Percentiles rank a stretch among this genome's conserved stretches.
These are phyloP conservation scores for Dendrobium huoshanense DNA, from an alignment of 106 monocot genomes.

Conservation along the genomic window DNA sequence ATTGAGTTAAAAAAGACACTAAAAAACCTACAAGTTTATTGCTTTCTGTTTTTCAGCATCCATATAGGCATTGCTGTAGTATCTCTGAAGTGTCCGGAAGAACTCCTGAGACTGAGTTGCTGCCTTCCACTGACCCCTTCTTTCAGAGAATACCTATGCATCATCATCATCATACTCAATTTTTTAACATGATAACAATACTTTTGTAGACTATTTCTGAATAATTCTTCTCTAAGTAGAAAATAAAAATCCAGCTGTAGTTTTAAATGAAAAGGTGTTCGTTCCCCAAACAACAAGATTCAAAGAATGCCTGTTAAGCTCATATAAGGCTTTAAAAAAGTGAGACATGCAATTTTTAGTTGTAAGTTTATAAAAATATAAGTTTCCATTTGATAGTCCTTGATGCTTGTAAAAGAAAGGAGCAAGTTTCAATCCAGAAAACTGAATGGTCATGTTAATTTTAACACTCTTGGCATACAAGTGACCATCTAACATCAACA, in stretches of 20 bases:
- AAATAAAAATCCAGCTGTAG: background rate
- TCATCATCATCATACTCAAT: background rate
- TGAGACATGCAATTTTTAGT: background rate
- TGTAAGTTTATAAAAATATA: background rate
- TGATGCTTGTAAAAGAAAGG: background rate
- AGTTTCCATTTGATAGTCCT: background rate
- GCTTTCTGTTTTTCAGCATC: slow-evolving; percentile 95
- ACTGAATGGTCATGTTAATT: background rate
- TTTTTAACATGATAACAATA: background rate
- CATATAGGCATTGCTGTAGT: slow-evolving; percentile 88
- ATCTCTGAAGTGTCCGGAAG: slow-evolving; percentile 78
- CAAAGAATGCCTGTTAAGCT: background rate
- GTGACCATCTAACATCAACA: background rate
- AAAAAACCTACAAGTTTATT: slow-evolving; percentile 77
- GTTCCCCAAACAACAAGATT: background rate
- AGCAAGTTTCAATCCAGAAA: background rate
- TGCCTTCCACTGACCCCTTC: slow-evolving; percentile 96
- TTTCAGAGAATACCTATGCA: slow-evolving; percentile 83
- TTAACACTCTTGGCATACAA: slow-evolving; percentile 1
- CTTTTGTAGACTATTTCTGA: background rate
- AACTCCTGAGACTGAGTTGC: slow-evolving; percentile 92
- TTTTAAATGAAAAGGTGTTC: background rate
- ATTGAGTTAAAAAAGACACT: background rate
- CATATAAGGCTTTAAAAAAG: background rate
- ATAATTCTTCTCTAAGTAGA: background rate